A percentile compares a stretch with the other conserved stretches of the same genome.
Evolutionary conservation across 495 filamentous ascomycete species (phyloP).

Genomic region (Xylaria castorea): DNA sequence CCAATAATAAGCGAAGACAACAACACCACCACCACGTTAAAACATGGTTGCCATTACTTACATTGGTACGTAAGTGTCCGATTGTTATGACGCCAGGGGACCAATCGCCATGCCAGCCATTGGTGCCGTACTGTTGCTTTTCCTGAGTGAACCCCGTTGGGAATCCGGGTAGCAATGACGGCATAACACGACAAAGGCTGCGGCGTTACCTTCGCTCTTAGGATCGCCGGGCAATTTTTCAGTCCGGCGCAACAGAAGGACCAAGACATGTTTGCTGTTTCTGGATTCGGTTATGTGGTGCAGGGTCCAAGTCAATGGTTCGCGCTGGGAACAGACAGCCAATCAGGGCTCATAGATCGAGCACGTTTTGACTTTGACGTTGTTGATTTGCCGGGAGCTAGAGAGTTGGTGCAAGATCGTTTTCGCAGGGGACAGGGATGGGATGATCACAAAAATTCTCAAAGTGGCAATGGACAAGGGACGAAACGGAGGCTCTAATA

Average conservation of each 20-base stretch:
- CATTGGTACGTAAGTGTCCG: neutral
- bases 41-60: neutral
- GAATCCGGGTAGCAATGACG: neutral
- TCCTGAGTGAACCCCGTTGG: neutral
- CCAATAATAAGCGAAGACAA: neutral
- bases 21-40: neutral
- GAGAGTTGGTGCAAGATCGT: constrained; percentile 12
- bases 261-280: neutral
- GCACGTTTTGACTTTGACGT: constrained; percentile 20
- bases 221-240: constrained; percentile 10
- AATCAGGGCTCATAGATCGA: constrained; percentile 8
- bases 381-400: constrained; percentile 27
- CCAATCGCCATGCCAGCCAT: neutral
- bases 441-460: constrained; percentile 12
- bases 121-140: too few relatives aligned
- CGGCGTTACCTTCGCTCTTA: constrained; percentile 4
- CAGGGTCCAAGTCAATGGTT: constrained; percentile 3
- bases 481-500: constrained; percentile 3
- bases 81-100: neutral
- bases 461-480: constrained; percentile 21
- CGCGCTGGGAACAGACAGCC: neutral
- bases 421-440: neutral
- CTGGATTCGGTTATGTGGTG: neutral
- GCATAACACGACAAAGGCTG: neutral
- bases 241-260: neutral